Evolutionary conservation across 1,139 yeast species (phyloP).

Genomic region (Magnusiomyces clavatus): DNA sequence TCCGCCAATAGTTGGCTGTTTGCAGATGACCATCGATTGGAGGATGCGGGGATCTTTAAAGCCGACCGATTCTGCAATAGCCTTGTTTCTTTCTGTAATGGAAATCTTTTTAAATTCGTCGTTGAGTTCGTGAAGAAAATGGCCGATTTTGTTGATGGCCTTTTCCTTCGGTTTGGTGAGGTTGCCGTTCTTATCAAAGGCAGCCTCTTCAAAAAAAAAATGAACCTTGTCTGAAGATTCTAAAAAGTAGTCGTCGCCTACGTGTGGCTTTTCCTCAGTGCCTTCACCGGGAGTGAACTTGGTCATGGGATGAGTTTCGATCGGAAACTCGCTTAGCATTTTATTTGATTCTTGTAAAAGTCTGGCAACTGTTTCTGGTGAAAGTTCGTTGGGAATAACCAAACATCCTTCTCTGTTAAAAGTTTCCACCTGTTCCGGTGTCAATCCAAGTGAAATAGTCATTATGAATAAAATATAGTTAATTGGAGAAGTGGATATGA

Average conservation of each 20-base stretch:
- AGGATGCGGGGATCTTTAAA: constrained; percentile 61
- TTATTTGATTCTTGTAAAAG: constrained; percentile 40
- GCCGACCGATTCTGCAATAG: constrained; percentile 46
- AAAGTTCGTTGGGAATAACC: constrained; percentile 50
- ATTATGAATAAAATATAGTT: background rate
- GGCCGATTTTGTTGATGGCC: constrained; percentile 74
- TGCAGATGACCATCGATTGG: constrained; percentile 75
- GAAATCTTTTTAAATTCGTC: constrained; percentile 44
- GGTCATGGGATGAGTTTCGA: constrained; percentile 57
- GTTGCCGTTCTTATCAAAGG: constrained; percentile 40
- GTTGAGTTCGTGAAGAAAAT: constrained; percentile 56
- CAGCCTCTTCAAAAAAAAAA: constrained; percentile 67
- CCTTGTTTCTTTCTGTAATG: constrained; percentile 42
- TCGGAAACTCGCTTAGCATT: constrained; percentile 45
- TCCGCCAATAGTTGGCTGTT: constrained; percentile 68
- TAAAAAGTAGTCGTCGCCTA: constrained; percentile 68
- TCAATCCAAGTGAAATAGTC: constrained; percentile 19
- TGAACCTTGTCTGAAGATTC: constrained; percentile 62
- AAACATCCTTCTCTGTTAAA: constrained; percentile 57
- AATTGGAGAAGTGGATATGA: background rate
- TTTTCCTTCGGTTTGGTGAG: constrained; percentile 45
- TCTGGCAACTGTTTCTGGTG: constrained; percentile 33
- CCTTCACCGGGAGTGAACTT: constrained; percentile 56
- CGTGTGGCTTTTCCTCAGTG: constrained; percentile 43
- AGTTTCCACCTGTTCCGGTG: constrained; percentile 26